Percentiles rank a stretch among this genome's conserved stretches.
Conservation (phyloP, 2,329 filamentous ascomycete species). For the Cladophialophora carrionii region DNA sequence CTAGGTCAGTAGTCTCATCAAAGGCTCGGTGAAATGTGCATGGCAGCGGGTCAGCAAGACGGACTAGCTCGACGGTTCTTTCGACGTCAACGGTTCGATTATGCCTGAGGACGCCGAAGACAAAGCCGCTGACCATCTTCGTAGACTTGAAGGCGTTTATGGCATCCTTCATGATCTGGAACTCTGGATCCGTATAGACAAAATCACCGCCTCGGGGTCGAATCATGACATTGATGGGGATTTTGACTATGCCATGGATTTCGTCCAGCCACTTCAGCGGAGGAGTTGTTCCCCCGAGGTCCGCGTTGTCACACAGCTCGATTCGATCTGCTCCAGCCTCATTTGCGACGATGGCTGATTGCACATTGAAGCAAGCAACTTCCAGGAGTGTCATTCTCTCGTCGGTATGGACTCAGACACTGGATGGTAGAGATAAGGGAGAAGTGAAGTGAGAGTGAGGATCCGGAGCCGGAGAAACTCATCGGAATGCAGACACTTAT, state of each 20-base stretch:
- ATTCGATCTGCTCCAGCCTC: constrained; percentile 54
- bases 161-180: constrained; percentile 49
- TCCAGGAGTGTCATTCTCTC: constrained; percentile 16
- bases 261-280: constrained; percentile 38
- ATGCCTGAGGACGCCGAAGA: constrained; percentile 54
- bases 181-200: constrained; percentile 49
- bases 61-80: constrained; percentile 50
- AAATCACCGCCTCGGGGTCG: constrained; percentile 55
- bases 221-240: constrained; percentile 59
- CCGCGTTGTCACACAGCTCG: constrained; percentile 53
- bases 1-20: constrained; percentile 42
- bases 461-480: neutral
- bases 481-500: neutral
- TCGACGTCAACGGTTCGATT: constrained; percentile 46
- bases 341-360: constrained; percentile 51
- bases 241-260: constrained; percentile 32
- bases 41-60: constrained; percentile 47
- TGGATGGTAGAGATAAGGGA: neutral
- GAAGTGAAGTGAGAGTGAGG: neutral
- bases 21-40: constrained; percentile 62
- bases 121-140: constrained; percentile 52
- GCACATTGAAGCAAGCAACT: constrained; percentile 22
- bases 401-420: neutral
- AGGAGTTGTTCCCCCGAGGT: constrained; percentile 51
- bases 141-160: constrained; percentile 45